phyloP scores from a whole-genome alignment of 352 stramenopile species.

The Pythium monospermum region DNA sequence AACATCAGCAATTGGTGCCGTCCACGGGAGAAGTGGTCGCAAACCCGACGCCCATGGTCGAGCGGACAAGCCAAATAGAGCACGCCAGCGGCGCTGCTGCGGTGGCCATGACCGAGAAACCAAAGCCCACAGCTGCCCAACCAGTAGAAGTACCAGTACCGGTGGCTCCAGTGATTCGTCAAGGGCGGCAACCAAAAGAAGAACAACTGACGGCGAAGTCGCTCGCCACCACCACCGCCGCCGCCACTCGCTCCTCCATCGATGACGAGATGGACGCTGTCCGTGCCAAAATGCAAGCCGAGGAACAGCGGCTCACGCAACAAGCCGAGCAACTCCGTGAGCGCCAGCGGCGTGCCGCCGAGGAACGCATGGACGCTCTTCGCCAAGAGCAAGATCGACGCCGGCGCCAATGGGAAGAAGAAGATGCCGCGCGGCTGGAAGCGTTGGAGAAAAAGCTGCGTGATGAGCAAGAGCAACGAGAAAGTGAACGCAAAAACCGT shows the following conservation, averaged over 20 bases:
- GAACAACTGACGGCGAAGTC: too few relatives aligned
- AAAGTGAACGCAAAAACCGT: constrained; percentile 25
- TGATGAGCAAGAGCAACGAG: constrained; percentile 33
- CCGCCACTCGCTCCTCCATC: constrained; percentile 1
- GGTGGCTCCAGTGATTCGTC: too few relatives aligned
- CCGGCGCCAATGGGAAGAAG: constrained; percentile 61
- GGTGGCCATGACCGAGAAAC: too few relatives aligned
- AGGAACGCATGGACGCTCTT: constrained; percentile 51
- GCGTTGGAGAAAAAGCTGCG: constrained; percentile 44
- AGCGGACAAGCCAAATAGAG: too few relatives aligned
- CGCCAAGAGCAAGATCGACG: constrained; percentile 61
- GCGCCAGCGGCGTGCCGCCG: constrained; percentile 41
- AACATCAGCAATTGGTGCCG: too few relatives aligned
- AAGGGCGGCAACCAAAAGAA: too few relatives aligned
- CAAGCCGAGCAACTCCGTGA: constrained; percentile 41
- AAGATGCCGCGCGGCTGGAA: constrained; percentile 44
- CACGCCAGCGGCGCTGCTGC: too few relatives aligned
- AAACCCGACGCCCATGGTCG: too few relatives aligned
- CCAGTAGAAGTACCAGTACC: too few relatives aligned
- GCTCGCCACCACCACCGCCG: too few relatives aligned
- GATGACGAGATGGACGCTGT: constrained; percentile 38
- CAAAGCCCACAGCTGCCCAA: too few relatives aligned
- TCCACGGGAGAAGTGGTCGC: too few relatives aligned
- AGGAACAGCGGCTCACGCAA: constrained; percentile 34
- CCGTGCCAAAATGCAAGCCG: constrained; percentile 32